These are phyloP conservation scores for Achaetomium macrosporum DNA, from an alignment of 2,329 filamentous ascomycete genomes.

Conservation along the genomic window DNA sequence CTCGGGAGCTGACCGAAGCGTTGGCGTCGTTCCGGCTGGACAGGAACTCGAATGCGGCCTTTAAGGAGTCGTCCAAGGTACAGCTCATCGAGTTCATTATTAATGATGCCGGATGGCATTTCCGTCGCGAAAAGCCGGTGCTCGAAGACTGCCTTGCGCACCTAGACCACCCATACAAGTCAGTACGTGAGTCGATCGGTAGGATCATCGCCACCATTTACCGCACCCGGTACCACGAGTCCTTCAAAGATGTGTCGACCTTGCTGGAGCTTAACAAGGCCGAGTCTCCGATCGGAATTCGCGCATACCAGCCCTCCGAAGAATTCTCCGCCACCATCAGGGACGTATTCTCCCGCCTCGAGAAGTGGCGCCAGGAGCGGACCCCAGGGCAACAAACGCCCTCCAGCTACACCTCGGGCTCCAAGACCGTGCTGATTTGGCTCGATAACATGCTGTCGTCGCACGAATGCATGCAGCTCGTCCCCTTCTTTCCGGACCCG, in stretches of 20 bases:
- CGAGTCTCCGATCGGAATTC: constrained; percentile 74
- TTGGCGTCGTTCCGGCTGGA: constrained; percentile 83
- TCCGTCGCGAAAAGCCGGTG: constrained; percentile 82
- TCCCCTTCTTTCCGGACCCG: constrained; percentile 81
- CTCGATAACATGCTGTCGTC: constrained; percentile 86
- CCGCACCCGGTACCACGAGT: constrained; percentile 89
- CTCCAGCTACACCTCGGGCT: constrained; percentile 89
- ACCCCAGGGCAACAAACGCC: constrained; percentile 85
- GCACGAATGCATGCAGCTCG: constrained; percentile 85
- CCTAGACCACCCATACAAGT: constrained; percentile 96
- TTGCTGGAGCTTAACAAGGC: constrained; percentile 74
- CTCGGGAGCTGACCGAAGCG: constrained; percentile 78
- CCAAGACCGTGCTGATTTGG: constrained; percentile 94
- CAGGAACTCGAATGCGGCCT: constrained; percentile 91
- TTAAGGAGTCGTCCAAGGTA: constrained; percentile 97
- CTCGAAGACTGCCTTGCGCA: constrained; percentile 83
- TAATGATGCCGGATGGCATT: constrained; percentile 90
- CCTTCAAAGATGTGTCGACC: constrained; percentile 70
- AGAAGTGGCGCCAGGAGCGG: constrained; percentile 81
- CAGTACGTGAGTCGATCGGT: constrained; percentile 90
- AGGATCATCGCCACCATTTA: constrained; percentile 83
- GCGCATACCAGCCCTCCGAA: constrained; percentile 72
- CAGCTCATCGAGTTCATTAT: constrained; percentile 84
- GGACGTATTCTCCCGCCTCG: constrained; percentile 71
- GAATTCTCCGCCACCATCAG: constrained; percentile 68